Conservation (phyloP, 768 basidiomycete genomes). For the Tulasnella sp. region DNA sequence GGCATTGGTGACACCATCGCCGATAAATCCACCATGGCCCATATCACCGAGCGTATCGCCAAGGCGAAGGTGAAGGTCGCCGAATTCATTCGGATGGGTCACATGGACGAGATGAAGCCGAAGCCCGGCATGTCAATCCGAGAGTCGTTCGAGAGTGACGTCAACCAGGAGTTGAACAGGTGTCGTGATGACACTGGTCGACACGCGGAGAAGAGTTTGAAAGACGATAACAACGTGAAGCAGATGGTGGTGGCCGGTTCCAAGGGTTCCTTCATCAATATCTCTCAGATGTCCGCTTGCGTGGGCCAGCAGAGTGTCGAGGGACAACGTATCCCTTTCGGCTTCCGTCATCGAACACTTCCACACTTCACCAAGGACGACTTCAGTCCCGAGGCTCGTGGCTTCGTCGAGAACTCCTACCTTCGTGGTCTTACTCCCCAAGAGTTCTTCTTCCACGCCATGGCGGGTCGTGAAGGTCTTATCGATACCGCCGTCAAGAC, state of each 20-base stretch:
- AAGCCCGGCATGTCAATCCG: slow-evolving; percentile 98
- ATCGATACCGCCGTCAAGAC: slow-evolving; percentile 99
- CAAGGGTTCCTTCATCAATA: slow-evolving; percentile 98
- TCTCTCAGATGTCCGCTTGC: slow-evolving; percentile 99
- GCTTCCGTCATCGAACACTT: slow-evolving; percentile 89
- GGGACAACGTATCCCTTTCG: slow-evolving; percentile 95
- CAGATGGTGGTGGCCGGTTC: slow-evolving; percentile 99
- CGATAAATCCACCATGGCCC: slow-evolving; percentile 73
- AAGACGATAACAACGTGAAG: slow-evolving; percentile 99
- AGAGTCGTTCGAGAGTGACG: slow-evolving; percentile 91
- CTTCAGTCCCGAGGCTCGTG: slow-evolving; percentile 93
- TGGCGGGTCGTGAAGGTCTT: slow-evolving; percentile 98
- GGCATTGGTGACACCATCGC: slow-evolving; percentile 99
- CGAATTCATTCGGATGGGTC: slow-evolving; percentile 66
- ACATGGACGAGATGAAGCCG: slow-evolving; percentile 75
- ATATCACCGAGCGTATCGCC: slow-evolving; percentile 71
- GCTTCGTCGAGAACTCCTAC: slow-evolving; percentile 98
- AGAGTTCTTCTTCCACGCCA: slow-evolving; percentile 99
- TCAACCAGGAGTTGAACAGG: slow-evolving; percentile 81
- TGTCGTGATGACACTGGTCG: slow-evolving; percentile 95
- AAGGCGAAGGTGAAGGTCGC: slow-evolving; percentile 71
- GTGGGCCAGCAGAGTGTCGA: slow-evolving; percentile 98
- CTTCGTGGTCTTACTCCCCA: slow-evolving; percentile 91
- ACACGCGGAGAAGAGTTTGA: slow-evolving; percentile 91
- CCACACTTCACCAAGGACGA: slow-evolving; percentile 99